phyloP scores from a whole-genome alignment of 495 filamentous ascomycete species.

The Paragyromitra xinjiangensis region DNA sequence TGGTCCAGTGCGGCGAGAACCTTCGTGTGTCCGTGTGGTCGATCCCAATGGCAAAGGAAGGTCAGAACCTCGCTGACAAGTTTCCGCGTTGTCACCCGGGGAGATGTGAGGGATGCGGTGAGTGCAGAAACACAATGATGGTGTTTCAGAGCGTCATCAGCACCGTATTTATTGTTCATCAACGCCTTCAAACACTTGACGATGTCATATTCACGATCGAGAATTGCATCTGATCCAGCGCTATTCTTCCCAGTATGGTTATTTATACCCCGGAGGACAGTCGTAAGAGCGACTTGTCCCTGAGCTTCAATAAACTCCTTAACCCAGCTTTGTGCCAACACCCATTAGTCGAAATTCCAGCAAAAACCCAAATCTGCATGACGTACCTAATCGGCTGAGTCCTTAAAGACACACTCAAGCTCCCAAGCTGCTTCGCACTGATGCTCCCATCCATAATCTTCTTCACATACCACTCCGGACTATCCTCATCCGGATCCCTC shows the following conservation, averaged over 20 bases:
- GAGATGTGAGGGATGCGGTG: constrained; percentile 84
- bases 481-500: constrained; percentile 84
- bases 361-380: neutral
- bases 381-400: constrained; percentile 88
- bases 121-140: constrained; percentile 88
- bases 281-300: constrained; percentile 94
- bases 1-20: constrained; percentile 93
- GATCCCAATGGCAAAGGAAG: constrained; percentile 93
- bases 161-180: constrained; percentile 99
- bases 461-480: constrained; percentile 97
- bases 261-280: constrained; percentile 91
- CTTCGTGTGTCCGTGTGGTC: constrained; percentile 87
- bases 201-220: constrained; percentile 96
- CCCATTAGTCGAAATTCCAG: constrained; percentile 37
- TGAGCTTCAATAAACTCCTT: constrained; percentile 96
- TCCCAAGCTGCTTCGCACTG: constrained; percentile 86
- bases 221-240: constrained; percentile 54
- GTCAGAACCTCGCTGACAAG: constrained; percentile 96
- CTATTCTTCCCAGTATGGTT: constrained; percentile 78
- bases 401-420: constrained; percentile 89
- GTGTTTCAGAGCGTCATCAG: constrained; percentile 93
- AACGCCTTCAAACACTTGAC: constrained; percentile 95
- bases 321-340: constrained; percentile 72
- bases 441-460: constrained; percentile 97
- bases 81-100: constrained; percentile 89